Evolutionary conservation across 345 rosid species (phyloP).

Genomic region (Bretschneidera sinensis): DNA sequence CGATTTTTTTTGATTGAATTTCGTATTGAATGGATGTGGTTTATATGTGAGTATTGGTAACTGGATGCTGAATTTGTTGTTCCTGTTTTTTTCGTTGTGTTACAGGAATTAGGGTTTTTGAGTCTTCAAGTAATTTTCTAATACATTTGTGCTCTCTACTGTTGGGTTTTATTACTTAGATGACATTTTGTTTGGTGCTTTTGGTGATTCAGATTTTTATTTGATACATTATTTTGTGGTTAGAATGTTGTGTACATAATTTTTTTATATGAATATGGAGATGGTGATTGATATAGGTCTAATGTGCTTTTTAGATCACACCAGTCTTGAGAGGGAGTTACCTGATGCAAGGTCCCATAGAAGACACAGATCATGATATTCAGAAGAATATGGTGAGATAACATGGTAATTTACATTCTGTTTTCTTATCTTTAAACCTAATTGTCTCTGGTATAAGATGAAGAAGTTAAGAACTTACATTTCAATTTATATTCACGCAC

Average conservation of each 20-base stretch:
- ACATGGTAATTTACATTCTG: slow-evolving; percentile 36
- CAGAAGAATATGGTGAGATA: slow-evolving; percentile 47
- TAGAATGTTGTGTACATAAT: neutral
- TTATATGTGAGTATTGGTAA: neutral
- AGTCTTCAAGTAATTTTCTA: neutral
- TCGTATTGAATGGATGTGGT: neutral
- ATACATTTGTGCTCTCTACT: neutral
- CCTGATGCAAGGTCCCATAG: slow-evolving; percentile 32
- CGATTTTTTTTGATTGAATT: no score
- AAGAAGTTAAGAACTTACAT: neutral
- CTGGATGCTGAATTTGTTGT: neutral
- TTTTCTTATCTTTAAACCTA: slow-evolving; percentile 16
- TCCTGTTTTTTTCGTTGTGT: neutral
- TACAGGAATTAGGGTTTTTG: neutral
- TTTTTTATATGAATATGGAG: neutral
- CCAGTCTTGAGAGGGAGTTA: slow-evolving; percentile 32
- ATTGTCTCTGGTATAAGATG: no score
- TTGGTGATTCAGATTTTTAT: neutral
- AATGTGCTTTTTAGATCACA: slow-evolving; percentile 36
- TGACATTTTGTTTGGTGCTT: neutral
- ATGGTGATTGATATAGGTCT: slow-evolving; percentile 17
- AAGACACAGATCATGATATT: slow-evolving; percentile 27
- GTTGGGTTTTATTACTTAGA: neutral
- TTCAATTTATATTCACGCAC: neutral
- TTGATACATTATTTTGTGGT: neutral